Evolutionary conservation across 257 asterid genomes (phyloP).

Genomic region (Ballota nigra): DNA sequence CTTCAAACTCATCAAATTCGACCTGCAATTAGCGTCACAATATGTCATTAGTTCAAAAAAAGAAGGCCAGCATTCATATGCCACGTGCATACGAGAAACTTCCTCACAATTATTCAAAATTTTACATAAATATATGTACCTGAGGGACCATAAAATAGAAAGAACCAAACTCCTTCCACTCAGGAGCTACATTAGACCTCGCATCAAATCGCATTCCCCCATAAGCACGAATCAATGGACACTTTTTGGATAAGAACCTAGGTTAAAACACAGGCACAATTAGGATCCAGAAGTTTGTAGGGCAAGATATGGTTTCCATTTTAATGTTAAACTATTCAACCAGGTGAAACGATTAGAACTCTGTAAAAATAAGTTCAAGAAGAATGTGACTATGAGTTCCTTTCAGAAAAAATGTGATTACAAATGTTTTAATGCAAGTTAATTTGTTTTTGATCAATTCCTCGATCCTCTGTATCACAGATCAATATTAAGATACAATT

Average conservation of each 20-base stretch:
- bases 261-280: constrained; percentile 12
- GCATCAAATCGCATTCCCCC: constrained; percentile 93
- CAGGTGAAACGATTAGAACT: neutral
- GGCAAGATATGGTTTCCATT: neutral
- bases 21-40: constrained; percentile 49
- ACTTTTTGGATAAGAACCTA: constrained; percentile 82
- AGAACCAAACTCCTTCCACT: constrained; percentile 90
- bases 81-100: neutral
- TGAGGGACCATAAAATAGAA: constrained; percentile 95
- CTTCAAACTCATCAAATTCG: constrained; percentile 88
- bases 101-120: neutral
- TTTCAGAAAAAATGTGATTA: neutral
- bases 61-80: neutral
- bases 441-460: neutral
- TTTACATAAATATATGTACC: constrained; percentile 34
- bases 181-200: constrained; percentile 52
- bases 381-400: neutral
- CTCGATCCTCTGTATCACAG: neutral
- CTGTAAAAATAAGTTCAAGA: neutral
- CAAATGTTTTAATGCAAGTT: neutral
- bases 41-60: constrained; percentile 23
- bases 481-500: neutral
- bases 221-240: constrained; percentile 90
- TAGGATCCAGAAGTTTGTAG: constrained; percentile 2
- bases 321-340: neutral